Evolutionary conservation across 306 rosid genomes (phyloP).

Genomic region (Argentina anserina): DNA sequence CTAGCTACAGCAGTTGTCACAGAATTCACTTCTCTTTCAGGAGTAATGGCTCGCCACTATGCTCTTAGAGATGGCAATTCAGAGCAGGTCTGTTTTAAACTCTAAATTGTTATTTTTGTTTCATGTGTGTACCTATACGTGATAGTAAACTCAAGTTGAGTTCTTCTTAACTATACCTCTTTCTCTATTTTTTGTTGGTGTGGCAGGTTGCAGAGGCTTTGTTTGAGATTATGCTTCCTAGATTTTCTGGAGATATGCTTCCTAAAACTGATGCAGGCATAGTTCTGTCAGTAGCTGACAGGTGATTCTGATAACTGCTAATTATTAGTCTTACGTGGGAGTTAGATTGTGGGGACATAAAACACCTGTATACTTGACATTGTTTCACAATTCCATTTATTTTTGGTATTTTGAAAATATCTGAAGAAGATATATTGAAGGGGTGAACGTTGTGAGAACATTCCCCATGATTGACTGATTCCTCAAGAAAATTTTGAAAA

Average conservation of each 20-base stretch:
- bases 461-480: neutral
- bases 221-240: conserved; percentile 88
- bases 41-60: conserved; percentile 91
- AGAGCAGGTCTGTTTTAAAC: conserved; percentile 56
- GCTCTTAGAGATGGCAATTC: conserved; percentile 92
- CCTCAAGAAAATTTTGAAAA: neutral
- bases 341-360: neutral
- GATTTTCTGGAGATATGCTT: conserved; percentile 87
- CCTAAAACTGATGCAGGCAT: conserved; percentile 75
- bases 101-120: conserved; percentile 8
- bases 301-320: conserved; percentile 37
- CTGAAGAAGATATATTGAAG: neutral
- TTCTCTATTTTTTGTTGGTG: conserved; percentile 11
- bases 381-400: neutral
- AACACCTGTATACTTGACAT: neutral
- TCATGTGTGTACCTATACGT: conserved; percentile 7
- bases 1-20: conserved; percentile 93
- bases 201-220: conserved; percentile 77
- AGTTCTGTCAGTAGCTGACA: conserved; percentile 79
- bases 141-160: neutral
- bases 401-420: neutral
- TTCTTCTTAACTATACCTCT: conserved; percentile 14
- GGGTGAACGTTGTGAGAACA: neutral
- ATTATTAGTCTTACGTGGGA: neutral
- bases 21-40: conserved; percentile 90